Conservation (phyloP, 805 yeast species). For the Wickerhamiella cacticola region DNA sequence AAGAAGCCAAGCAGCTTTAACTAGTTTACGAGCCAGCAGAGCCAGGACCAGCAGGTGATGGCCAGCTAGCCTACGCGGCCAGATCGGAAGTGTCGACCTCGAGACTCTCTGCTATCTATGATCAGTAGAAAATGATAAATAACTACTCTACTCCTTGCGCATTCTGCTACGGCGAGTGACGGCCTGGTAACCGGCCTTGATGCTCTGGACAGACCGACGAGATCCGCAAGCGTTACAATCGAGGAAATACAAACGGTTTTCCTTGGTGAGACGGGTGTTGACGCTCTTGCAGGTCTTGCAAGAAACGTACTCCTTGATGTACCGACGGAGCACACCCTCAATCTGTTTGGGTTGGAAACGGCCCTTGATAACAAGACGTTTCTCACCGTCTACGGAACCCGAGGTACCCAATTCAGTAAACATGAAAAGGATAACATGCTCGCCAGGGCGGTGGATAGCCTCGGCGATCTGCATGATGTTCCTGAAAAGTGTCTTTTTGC, state of each 20-base stretch:
- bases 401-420: slow-evolving; percentile 99
- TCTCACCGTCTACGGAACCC: slow-evolving; percentile 96
- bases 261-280: slow-evolving; percentile 92
- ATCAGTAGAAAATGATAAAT: no score
- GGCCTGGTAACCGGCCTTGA: slow-evolving; percentile 99
- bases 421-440: slow-evolving; percentile 89
- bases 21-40: no score
- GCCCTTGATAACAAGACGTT: slow-evolving; percentile 94
- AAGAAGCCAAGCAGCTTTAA: no score
- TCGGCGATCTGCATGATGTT: slow-evolving; percentile 91
- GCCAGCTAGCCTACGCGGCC: no score
- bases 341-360: slow-evolving; percentile 95
- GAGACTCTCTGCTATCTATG: no score
- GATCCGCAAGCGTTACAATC: slow-evolving; percentile 98
- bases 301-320: slow-evolving; percentile 92
- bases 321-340: slow-evolving; percentile 91
- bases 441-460: slow-evolving; percentile 91
- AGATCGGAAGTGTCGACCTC: no score
- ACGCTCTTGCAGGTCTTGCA: slow-evolving; percentile 98
- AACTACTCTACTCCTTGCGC: slow-evolving; percentile 10
- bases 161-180: slow-evolving; percentile 27
- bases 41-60: no score
- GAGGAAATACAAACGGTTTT: slow-evolving; percentile 93
- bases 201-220: slow-evolving; percentile 89
- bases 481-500: slow-evolving; percentile 89